phyloP scores from a whole-genome alignment of 331 rosid species.

The Malus hybrid region DNA sequence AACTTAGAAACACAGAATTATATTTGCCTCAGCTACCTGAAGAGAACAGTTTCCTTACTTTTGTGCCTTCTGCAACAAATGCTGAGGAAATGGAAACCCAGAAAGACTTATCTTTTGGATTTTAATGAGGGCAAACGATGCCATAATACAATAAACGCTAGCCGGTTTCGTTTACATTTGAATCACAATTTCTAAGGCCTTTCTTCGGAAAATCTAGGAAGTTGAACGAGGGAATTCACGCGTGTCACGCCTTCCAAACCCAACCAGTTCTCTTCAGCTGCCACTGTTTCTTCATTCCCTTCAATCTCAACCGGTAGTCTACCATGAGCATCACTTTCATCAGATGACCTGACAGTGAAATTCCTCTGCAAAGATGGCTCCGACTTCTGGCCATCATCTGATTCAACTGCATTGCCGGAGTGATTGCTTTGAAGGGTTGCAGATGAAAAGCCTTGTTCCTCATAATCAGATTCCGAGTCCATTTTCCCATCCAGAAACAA shows the following conservation, averaged over 20 bases:
- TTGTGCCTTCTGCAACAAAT: not conserved
- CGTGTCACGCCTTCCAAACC: slow-evolving; percentile 90
- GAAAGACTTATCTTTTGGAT: slow-evolving; percentile 28
- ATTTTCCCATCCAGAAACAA: slow-evolving; percentile 83
- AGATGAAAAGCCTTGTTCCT: slow-evolving; percentile 69
- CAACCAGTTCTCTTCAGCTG: slow-evolving; percentile 68
- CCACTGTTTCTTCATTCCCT: slow-evolving; percentile 33
- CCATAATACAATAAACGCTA: slow-evolving; percentile 20
- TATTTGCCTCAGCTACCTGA: not conserved
- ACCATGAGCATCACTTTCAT: slow-evolving; percentile 34
- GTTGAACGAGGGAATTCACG: slow-evolving; percentile 93
- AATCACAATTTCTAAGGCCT: slow-evolving; percentile 30
- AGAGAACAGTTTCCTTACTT: not conserved
- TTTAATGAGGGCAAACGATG: slow-evolving; percentile 13
- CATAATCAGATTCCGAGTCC: slow-evolving; percentile 79
- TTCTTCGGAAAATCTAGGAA: slow-evolving; percentile 84
- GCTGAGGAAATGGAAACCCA: slow-evolving; percentile 19
- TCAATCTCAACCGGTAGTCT: slow-evolving; percentile 32
- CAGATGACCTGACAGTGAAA: slow-evolving; percentile 62
- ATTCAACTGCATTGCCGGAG: slow-evolving; percentile 50
- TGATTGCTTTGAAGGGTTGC: slow-evolving; percentile 59
- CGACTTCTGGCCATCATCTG: slow-evolving; percentile 62
- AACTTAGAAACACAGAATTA: not conserved
- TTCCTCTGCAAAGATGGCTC: slow-evolving; percentile 83
- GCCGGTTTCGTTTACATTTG: slow-evolving; percentile 10